Evolutionary conservation across 345 rosid genomes (phyloP).

Genomic region (Lenwebbia sp.): DNA sequence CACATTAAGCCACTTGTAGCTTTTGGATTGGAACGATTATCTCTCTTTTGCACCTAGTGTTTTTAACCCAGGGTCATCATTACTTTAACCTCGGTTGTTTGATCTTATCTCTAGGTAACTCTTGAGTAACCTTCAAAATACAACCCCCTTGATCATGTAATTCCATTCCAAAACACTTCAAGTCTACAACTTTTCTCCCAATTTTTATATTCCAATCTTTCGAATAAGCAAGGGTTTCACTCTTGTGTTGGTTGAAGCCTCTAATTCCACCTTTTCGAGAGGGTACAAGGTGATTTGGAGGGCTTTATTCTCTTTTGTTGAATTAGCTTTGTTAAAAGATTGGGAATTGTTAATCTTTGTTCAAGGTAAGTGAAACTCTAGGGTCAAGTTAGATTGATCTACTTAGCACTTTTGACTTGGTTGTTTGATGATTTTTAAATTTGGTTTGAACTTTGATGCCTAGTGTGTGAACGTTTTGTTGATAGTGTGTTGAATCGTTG

Average conservation of each 20-base stretch:
- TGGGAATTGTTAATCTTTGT: not conserved
- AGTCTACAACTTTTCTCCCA: not conserved
- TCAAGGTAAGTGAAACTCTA: no score
- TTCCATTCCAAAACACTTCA: not conserved
- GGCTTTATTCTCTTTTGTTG: not conserved
- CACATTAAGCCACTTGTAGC: not conserved
- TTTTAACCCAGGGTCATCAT: not conserved
- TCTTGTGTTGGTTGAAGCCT: not conserved
- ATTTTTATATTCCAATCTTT: not conserved
- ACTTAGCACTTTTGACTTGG: no score
- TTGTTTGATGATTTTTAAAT: no score
- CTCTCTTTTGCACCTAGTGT: not conserved
- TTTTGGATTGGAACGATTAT: not conserved
- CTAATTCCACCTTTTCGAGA: not conserved
- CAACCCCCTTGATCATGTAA: not conserved
- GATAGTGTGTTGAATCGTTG: no score
- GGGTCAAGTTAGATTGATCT: no score
- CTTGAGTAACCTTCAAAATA: not conserved
- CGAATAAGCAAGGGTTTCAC: not conserved
- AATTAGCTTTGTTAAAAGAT: not conserved
- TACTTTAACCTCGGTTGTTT: not conserved
- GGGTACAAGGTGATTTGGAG: not conserved
- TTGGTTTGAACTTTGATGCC: no score
- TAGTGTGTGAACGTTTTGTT: no score
- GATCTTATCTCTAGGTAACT: not conserved